phyloP scores from a whole-genome alignment of 805 yeast genomes.

The Ogataea glucozyma region DNA sequence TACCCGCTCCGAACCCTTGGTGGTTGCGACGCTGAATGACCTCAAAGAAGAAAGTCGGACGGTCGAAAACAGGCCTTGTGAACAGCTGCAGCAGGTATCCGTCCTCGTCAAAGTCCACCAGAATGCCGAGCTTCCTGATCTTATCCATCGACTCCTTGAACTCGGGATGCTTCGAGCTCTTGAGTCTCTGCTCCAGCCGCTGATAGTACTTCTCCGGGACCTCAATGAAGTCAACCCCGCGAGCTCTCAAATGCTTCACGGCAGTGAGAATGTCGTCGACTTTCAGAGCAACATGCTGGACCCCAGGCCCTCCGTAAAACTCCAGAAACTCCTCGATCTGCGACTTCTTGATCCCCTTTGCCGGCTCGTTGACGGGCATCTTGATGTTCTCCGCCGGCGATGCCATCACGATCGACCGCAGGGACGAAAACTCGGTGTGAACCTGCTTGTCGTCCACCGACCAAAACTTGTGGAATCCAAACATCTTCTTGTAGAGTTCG shows the following conservation, averaged over 20 bases:
- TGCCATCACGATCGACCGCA: slow-evolving; percentile 76
- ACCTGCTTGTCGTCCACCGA: slow-evolving; percentile 79
- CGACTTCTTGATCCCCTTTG: slow-evolving; percentile 60
- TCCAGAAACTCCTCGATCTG: slow-evolving; percentile 83
- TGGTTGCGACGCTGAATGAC: slow-evolving; percentile 78
- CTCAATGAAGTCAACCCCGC: slow-evolving; percentile 71
- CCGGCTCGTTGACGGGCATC: slow-evolving; percentile 88
- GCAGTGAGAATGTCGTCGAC: slow-evolving; percentile 63
- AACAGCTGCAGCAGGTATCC: slow-evolving; percentile 82
- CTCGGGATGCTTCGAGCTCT: slow-evolving; percentile 36
- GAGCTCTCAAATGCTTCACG: slow-evolving; percentile 49
- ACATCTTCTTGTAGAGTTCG: slow-evolving; percentile 55
- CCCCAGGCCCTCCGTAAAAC: slow-evolving; percentile 77
- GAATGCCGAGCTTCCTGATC: slow-evolving; percentile 53
- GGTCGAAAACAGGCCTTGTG: slow-evolving; percentile 70
- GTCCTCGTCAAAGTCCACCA: slow-evolving; percentile 74
- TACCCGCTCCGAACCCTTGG: slow-evolving; percentile 88
- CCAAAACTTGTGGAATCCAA: slow-evolving; percentile 81
- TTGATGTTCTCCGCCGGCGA: slow-evolving; percentile 62
- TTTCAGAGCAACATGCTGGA: slow-evolving; percentile 76
- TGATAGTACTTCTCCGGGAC: slow-evolving; percentile 62
- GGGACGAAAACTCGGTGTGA: slow-evolving; percentile 67
- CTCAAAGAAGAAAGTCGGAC: slow-evolving; percentile 83
- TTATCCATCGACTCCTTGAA: slow-evolving; percentile 54
- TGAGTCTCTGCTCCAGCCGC: slow-evolving; percentile 47